phyloP scores from a whole-genome alignment of 495 filamentous ascomycete species.

The Neohortaea acidophila region DNA sequence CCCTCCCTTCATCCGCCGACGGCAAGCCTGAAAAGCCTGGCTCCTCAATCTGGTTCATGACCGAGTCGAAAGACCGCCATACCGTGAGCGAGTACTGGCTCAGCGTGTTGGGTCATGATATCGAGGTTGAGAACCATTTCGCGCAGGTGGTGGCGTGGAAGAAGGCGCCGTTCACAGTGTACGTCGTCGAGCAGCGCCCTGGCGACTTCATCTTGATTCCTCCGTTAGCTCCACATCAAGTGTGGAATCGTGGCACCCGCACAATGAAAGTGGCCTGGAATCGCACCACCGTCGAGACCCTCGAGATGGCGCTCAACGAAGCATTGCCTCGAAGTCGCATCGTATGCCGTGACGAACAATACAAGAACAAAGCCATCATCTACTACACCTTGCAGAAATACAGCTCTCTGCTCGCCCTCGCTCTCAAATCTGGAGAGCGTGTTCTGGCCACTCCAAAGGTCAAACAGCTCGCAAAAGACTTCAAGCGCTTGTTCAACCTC shows the following conservation, averaged over 20 bases:
- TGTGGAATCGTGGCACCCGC: conserved; percentile 90
- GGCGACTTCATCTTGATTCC: conserved; percentile 93
- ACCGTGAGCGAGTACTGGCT: conserved; percentile 84
- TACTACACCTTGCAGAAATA: conserved; percentile 73
- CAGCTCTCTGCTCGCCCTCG: conserved; percentile 42
- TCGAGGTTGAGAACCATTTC: conserved; percentile 92
- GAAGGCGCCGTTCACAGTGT: conserved; percentile 79
- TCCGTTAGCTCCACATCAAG: conserved; percentile 92
- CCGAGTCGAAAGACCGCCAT: conserved; percentile 73
- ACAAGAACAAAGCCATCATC: conserved; percentile 94
- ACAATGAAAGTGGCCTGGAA: conserved; percentile 99
- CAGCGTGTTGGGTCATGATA: conserved; percentile 79
- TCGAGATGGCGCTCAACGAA: conserved; percentile 70
- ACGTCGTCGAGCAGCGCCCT: conserved; percentile 79
- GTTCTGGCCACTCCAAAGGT: conserved; percentile 31
- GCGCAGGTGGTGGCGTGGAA: conserved; percentile 87
- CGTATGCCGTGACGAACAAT: conserved; percentile 96
- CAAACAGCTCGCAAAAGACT: conserved; percentile 57
- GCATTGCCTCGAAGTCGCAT: conserved; percentile 73
- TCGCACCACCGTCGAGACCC: conserved; percentile 79
- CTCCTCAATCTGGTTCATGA: conserved; percentile 97
- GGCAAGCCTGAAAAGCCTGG: conserved; percentile 58
- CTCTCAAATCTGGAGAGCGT: conserved; percentile 29
- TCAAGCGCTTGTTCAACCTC: conserved; percentile 57
- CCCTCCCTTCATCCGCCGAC: conserved; percentile 37